Evolutionary conservation across 2,329 filamentous ascomycete genomes (phyloP).

Genomic region (Microsporum ferrugineum): DNA sequence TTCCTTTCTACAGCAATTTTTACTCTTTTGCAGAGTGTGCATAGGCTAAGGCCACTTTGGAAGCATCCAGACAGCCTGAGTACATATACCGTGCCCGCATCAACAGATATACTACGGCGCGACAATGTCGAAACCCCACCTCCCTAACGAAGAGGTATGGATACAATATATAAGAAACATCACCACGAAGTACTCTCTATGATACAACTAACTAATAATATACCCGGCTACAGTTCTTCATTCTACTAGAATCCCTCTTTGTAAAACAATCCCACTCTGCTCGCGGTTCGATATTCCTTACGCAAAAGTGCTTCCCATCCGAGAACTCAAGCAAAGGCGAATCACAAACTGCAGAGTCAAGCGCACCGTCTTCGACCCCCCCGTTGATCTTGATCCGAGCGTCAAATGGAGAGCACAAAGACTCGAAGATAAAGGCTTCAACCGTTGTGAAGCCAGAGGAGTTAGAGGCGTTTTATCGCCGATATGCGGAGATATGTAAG

Average conservation of each 20-base stretch:
- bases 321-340: conserved; percentile 36
- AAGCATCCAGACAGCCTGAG: neutral
- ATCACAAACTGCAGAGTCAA: conserved; percentile 36
- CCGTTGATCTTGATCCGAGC: conserved; percentile 71
- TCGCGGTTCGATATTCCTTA: conserved; percentile 36
- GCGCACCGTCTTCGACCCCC: conserved; percentile 26
- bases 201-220: neutral
- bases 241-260: conserved; percentile 30
- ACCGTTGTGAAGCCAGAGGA: conserved; percentile 69
- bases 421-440: conserved; percentile 63
- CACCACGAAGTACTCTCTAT: neutral
- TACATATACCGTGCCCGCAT: neutral
- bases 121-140: conserved; percentile 17
- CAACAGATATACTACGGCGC: neutral
- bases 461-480: conserved; percentile 67
- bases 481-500: conserved; percentile 88
- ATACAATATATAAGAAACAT: neutral
- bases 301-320: conserved; percentile 30
- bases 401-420: conserved; percentile 60
- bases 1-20: neutral
- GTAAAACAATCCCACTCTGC: conserved; percentile 28
- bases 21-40: neutral
- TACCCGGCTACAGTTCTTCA: conserved; percentile 30
- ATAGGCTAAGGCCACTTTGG: neutral
- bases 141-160: conserved; percentile 34